Conservation (phyloP, 75 land plant genomes). For the Picea glauca region DNA sequence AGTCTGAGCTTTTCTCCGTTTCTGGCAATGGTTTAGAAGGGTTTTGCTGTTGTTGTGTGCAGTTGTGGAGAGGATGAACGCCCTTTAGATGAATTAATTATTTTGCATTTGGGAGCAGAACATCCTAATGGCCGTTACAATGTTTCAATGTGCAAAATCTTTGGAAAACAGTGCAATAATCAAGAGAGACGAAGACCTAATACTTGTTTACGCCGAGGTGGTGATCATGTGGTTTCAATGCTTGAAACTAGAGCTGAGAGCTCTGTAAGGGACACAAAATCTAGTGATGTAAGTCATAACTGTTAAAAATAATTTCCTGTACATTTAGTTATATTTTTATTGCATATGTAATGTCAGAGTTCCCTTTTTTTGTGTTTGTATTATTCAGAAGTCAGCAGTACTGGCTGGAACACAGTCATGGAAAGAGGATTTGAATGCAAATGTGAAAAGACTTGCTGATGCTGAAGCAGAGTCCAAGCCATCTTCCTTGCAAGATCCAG, state of each 20-base stretch:
- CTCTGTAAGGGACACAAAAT: background rate
- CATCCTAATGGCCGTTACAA: conserved; percentile 22
- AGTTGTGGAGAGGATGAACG: conserved; percentile 87
- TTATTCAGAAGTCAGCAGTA: conserved; percentile 1
- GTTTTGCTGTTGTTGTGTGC: background rate
- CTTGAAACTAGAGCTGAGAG: too few relatives aligned
- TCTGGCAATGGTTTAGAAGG: background rate
- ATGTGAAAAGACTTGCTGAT: conserved; percentile 3
- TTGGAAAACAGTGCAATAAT: conserved; percentile 29
- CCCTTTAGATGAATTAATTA: conserved; percentile 55
- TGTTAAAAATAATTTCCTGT: background rate
- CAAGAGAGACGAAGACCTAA: conserved; percentile 20
- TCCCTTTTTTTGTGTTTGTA: background rate
- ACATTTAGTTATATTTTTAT: background rate
- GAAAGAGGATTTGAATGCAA: conserved; percentile 2
- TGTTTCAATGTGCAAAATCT: conserved; percentile 41
- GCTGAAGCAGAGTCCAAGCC: conserved; percentile 14
- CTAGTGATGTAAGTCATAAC: background rate
- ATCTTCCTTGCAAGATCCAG: conserved; percentile 18
- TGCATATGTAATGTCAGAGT: background rate
- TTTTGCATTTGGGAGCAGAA: conserved; percentile 53
- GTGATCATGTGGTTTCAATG: too few relatives aligned
- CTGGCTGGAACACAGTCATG: conserved; percentile 4
- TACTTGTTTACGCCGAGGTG: background rate
- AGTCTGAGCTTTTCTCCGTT: background rate